A percentile compares a stretch with the other conserved stretches of the same genome.
Evolutionary conservation across 176 grass and related monocot genomes (phyloP).

Genomic region (Thinopyrum elongatum): DNA sequence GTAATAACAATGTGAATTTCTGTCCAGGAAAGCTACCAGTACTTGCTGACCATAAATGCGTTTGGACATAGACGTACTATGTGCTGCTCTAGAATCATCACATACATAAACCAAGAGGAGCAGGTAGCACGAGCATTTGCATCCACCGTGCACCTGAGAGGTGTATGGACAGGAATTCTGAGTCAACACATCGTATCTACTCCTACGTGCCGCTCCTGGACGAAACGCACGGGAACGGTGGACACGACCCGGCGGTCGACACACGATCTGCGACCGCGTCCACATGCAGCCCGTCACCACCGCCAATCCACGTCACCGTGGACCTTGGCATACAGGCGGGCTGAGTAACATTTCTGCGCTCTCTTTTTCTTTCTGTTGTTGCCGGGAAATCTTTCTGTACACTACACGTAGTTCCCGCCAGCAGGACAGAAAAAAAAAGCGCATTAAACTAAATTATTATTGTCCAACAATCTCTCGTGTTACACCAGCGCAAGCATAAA

Average conservation of each 20-base stretch:
- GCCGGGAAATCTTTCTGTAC: background rate
- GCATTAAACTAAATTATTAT: background rate
- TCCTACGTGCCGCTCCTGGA: background rate
- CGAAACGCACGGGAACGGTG: background rate
- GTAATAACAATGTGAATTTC: too few relatives aligned
- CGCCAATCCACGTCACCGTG: background rate
- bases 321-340: background rate
- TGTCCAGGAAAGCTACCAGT: too few relatives aligned
- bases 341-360: background rate
- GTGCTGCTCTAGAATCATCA: too few relatives aligned
- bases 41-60: too few relatives aligned
- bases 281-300: background rate
- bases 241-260: background rate
- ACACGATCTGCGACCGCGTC: background rate
- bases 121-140: background rate
- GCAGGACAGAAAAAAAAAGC: background rate
- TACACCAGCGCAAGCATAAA: slow-evolving; percentile 12
- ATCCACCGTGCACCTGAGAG: background rate
- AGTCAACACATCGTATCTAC: background rate
- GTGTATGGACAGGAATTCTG: background rate
- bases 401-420: background rate
- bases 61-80: too few relatives aligned
- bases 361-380: too few relatives aligned
- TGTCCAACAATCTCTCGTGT: background rate
- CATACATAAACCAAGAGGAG: too few relatives aligned